Evolutionary conservation across 1,284 basidiomycete genomes (phyloP).

Genomic region (Xanthoconium separans): DNA sequence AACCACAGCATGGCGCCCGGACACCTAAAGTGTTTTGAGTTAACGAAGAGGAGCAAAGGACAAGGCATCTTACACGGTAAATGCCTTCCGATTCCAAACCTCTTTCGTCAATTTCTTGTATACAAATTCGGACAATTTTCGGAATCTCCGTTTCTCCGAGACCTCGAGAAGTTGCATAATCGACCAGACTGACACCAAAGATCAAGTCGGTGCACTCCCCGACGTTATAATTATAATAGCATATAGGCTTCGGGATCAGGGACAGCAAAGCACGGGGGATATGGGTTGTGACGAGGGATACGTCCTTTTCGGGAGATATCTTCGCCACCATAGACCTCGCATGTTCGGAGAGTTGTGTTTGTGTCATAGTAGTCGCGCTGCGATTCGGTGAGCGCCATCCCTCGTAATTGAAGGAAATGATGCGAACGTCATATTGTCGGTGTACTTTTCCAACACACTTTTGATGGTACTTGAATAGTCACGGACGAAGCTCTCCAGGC

Average conservation of each 20-base stretch:
- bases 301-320: constrained; percentile 72
- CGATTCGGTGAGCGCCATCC: constrained; percentile 14
- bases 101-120: constrained; percentile 79
- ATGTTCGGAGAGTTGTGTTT: constrained; percentile 65
- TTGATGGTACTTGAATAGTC: constrained; percentile 73
- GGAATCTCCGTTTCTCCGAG: constrained; percentile 78
- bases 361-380: constrained; percentile 68
- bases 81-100: constrained; percentile 85
- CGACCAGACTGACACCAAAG: constrained; percentile 89
- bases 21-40: constrained; percentile 51
- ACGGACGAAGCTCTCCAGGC: constrained; percentile 75
- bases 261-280: constrained; percentile 61
- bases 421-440: constrained; percentile 73
- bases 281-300: constrained; percentile 50
- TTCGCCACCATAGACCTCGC: constrained; percentile 56
- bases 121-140: constrained; percentile 82
- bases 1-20: constrained; percentile 82
- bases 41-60: constrained; percentile 4
- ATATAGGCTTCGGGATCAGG: constrained; percentile 61
- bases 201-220: constrained; percentile 89
- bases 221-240: constrained; percentile 81
- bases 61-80: constrained; percentile 58
- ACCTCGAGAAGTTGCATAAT: constrained; percentile 86
- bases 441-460: constrained; percentile 65
- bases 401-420: background rate